A percentile compares a stretch with the other conserved stretches of the same genome.
These are phyloP conservation scores for Trichoderma brevicompactum DNA, from an alignment of 2,329 filamentous ascomycete species.

Conservation along the genomic window DNA sequence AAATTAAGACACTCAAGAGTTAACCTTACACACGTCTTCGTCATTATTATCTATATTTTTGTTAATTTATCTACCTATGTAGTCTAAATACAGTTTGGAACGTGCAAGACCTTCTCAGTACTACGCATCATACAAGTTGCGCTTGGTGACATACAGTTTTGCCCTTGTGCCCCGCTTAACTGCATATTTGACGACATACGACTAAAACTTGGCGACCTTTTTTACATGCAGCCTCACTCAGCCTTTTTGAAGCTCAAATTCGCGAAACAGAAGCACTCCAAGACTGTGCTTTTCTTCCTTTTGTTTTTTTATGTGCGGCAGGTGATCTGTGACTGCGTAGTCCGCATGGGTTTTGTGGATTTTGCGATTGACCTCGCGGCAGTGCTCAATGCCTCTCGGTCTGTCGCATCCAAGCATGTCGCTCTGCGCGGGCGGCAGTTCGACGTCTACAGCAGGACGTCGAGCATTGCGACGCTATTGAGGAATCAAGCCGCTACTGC, in stretches of 20 bases:
- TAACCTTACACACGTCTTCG: background rate
- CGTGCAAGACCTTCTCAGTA: background rate
- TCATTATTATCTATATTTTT: background rate
- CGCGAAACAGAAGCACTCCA: conserved; percentile 21
- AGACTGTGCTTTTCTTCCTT: conserved; percentile 19
- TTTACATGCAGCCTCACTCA: background rate
- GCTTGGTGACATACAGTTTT: background rate
- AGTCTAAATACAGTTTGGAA: background rate
- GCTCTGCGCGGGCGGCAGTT: conserved; percentile 61
- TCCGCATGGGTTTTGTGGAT: conserved; percentile 64
- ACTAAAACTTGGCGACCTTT: conserved; percentile 15
- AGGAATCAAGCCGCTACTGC: conserved; percentile 35
- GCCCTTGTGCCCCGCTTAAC: conserved; percentile 35
- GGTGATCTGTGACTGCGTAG: conserved; percentile 35
- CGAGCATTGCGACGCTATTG: conserved; percentile 47
- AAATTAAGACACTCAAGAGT: background rate
- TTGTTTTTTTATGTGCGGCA: conserved; percentile 30
- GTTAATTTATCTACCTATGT: background rate
- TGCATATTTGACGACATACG: conserved; percentile 33
- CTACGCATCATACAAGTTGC: background rate
- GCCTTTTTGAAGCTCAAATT: background rate
- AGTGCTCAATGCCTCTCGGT: conserved; percentile 70
- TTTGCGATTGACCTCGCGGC: conserved; percentile 70
- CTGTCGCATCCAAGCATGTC: conserved; percentile 66
- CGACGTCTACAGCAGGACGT: conserved; percentile 54